Evolutionary conservation across 306 rosid species (phyloP), one percentile per base, ranked within the genome.

Genomic region (Gynostemma pentaphyllum): DNA sequence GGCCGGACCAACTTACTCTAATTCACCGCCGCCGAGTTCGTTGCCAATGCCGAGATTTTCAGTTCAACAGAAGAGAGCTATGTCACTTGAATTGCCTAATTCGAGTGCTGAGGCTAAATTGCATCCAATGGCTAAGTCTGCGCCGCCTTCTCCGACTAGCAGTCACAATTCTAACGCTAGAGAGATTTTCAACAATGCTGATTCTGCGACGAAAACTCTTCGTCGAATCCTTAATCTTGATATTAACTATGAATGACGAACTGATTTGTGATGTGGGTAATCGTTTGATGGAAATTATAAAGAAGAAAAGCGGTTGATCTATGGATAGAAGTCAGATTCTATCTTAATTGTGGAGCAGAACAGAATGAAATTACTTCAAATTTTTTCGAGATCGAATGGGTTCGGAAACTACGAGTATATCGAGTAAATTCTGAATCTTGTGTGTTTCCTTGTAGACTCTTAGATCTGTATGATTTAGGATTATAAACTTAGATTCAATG

Each of bases 1-100:
- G 97, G 97, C 97, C 56, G 96, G 97, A 40, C 96, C 97, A 19
- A 79, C 97, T 19, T 90, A 90, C 78, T 90, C 95, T 3, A 90
- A 90, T 76, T 90, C 97, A 0, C 97, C 97, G 2, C 95, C 97
- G 11, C 95, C 97, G 0, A 90, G 89, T 60, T 90, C 97, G 0
- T 66, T 90, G 74, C 97, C 97, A 2, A 90, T 90, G 21, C 97
- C 97, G 19, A 90, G 73, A 30, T 90, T 90, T 74, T 81, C 96
- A 3, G 67, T 85, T 18, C 40, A 67, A 8, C 85, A 87, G 4
- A 90, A 77, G 73, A 87, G 94, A 78, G 76, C 88, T 1, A 82
- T 81, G 55, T 84, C 64, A 34, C 63, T 67, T 13, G 64, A 37
- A n/a, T 40, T 37, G 11, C 71, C 51, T 29, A 18, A 8, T 39